Evolutionary conservation across 768 basidiomycete species (phyloP).

Genomic region (Suillus paluster): DNA sequence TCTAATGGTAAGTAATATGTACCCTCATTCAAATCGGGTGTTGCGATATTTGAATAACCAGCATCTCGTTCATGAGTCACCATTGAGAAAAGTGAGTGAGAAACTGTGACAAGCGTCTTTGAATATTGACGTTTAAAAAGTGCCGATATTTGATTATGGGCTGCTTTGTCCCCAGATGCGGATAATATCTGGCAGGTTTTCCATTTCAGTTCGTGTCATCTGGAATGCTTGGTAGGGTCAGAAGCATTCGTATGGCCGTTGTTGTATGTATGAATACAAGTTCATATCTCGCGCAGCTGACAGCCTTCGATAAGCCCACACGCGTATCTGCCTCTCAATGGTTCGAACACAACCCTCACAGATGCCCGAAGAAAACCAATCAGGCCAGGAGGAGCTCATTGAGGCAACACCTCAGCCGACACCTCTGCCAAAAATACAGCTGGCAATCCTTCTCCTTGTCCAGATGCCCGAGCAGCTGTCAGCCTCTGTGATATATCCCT

Average conservation of each 20-base stretch:
- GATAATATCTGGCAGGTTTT: neutral
- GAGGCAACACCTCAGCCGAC: constrained; percentile 18
- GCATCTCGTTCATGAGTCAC: neutral
- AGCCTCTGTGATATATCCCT: constrained; percentile 50
- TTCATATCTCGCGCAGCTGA: neutral
- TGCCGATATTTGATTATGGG: neutral
- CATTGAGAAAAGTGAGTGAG: neutral
- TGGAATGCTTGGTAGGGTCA: neutral
- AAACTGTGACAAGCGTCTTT: neutral
- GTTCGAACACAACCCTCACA: neutral
- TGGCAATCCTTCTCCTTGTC: constrained; percentile 43
- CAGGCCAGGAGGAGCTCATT: neutral
- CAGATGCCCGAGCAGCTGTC: constrained; percentile 50
- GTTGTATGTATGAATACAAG: neutral
- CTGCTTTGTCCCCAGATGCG: neutral
- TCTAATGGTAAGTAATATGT: neutral
- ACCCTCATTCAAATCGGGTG: neutral
- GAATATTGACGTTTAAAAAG: neutral
- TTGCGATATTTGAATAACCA: neutral
- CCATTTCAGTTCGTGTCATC: neutral
- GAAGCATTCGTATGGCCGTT: neutral
- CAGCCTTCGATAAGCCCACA: neutral
- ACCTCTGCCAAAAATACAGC: constrained; percentile 45
- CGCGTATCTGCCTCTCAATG: neutral
- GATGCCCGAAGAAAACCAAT: neutral